A percentile compares a stretch with the other conserved stretches of the same genome.
Conservation (phyloP, 1,284 basidiomycete species). For the Phlebopus sp. region DNA sequence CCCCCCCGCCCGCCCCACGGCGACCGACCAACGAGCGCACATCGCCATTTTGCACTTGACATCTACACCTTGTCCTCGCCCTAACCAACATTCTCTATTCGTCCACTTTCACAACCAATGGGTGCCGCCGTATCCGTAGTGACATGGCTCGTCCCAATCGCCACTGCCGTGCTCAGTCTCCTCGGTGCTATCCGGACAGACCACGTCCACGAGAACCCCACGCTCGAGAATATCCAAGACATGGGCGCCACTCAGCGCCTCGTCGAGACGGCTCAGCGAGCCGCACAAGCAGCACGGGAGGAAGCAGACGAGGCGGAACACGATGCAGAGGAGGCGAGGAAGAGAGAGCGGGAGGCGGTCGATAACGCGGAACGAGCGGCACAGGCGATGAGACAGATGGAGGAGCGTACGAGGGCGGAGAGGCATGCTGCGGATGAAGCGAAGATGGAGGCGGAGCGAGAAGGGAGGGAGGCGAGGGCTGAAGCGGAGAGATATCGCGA, state of each 20-base stretch:
- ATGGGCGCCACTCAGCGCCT: not conserved
- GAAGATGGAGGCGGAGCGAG: not conserved
- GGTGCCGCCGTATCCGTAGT: not conserved
- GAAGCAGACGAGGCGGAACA: not conserved
- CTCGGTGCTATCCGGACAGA: not conserved
- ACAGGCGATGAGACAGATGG: not conserved
- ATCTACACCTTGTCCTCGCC: too few species aligned
- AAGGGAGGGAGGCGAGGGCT: not conserved
- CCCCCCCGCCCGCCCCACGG: too few species aligned
- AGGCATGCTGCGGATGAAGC: not conserved
- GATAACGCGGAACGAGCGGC: not conserved
- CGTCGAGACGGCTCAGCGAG: not conserved
- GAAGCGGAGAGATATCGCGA: conserved; percentile 3
- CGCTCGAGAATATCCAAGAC: not conserved
- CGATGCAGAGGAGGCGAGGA: conserved; percentile 1
- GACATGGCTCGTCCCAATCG: not conserved
- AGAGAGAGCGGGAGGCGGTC: not conserved
- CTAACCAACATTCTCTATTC: too few species aligned
- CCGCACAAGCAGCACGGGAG: not conserved
- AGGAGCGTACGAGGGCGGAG: not conserved
- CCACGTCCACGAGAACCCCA: not conserved
- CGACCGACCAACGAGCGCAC: too few species aligned
- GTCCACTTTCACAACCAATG: not conserved
- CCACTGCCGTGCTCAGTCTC: not conserved
- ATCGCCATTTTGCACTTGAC: too few species aligned